Evolutionary conservation across 257 asterid species (phyloP), one percentile per base, ranked within the genome.

Genomic region (Jaltomata sinuosa): DNA sequence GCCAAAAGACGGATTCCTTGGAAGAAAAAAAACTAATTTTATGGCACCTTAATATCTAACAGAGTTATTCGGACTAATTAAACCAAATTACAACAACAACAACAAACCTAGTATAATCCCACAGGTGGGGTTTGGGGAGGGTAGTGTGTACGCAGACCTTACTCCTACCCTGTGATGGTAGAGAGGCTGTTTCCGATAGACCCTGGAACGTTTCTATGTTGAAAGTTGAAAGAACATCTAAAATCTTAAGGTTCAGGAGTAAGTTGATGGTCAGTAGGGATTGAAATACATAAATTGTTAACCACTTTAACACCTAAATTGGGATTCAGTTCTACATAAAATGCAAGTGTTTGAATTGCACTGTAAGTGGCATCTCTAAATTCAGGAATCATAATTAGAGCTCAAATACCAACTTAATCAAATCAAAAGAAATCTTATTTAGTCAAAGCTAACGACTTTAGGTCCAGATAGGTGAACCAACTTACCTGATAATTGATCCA

Each of bases 401-500:
- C 61, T 47, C 11, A 74, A 67, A 22, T 42, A 42, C 12, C 34
- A 71, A 71, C 79, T n/a, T 6, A 74, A 74, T 45, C 53, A 74
- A 74, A 47, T 16, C 38, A 47, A 76, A 47, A 76, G 8, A 19
- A 27, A 4, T 14, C 12, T 27, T 15, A 11, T 71, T 25, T 47
- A 25, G 61, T 76, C 59, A 76, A 76, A 76, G 61, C 81, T 47
- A 22, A 74, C 15, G 0, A 42, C 40, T 42, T 74, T 27, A 74
- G 36, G 80, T 40, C 34, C 80, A 40, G 16, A 85, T 83, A 29
- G 79, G 59, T 45, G 80, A 42, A 38, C 72, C 1, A 50, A 85
- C 94, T 91, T 85, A 96, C 99, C 92, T 91, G 54, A 92, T 89
- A 18, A 84, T 83, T 3, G 92, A 89, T 42, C 97, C 98, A 77